Base-by-base conservation (phyloP, 768 basidiomycete genomes). In the Lactarius vividus region DNA sequence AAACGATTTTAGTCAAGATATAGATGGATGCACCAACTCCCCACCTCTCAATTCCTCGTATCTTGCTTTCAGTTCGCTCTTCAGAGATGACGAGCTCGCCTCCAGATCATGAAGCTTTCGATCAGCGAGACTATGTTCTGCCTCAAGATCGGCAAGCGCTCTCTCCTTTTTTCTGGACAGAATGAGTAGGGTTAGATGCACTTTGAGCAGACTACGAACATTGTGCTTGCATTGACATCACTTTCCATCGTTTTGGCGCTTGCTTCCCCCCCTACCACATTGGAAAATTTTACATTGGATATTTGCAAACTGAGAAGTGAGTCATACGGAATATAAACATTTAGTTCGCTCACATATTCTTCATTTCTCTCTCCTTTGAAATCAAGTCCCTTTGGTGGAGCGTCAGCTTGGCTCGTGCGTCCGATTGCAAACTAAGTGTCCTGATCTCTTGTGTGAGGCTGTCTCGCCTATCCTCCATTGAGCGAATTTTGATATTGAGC, bases 381-480 rank as follows among this genome's bases (percentile, higher is more conserved):
- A 81, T 84, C 53, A 87, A 74, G 69, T 95, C 92, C 1, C 79
- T 79, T 65, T 87, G 80, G 72, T 92, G 91, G 67, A 96, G 72
- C 46, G 89, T 85, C 60, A 98, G 74, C 71, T 85, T 88, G 2
- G 95, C 93, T 53, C 96, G 80, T 1, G 85, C 80, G 61, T 95
- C 91, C 0, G 92, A 88, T 73, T 98, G 94, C 54, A 85, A 71
- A 70, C 86, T 93, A 70, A 97, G 76, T 1, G 80, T 77, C 37
- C 85, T 81, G 49, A 95, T 80, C 67, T 97, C 96, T 0, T 75
- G 69, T 62, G 88, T 91, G 66, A 96, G 77, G 23, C 75, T 74
- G 20, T 96, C 93, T 59, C 89, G 80, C 56, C 80, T 81, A 40
- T 85, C 85, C 66, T 98, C 93, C 58, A 92, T 77, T 29, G 69